phyloP scores from a whole-genome alignment of 1,284 basidiomycete species.

The Malassezia globosa region DNA sequence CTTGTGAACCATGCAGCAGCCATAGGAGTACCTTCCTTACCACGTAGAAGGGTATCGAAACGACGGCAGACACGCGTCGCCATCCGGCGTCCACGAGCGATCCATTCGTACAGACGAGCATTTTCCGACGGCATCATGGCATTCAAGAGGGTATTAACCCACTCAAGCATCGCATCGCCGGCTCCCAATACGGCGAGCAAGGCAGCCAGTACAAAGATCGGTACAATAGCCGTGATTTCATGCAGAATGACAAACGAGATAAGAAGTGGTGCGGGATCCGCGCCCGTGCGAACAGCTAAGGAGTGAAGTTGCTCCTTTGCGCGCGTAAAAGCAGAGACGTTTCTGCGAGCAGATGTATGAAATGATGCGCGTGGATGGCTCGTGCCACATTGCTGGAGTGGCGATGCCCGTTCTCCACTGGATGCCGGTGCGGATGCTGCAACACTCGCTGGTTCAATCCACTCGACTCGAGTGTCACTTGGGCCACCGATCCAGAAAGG shows the following conservation, averaged over 20 bases:
- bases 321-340: background rate
- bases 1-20: slow-evolving; percentile 53
- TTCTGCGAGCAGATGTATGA: background rate
- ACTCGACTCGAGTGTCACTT: slow-evolving; percentile 22
- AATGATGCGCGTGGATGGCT: background rate
- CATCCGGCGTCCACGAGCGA: slow-evolving; percentile 11
- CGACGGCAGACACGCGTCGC: slow-evolving; percentile 13
- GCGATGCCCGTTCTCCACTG: background rate
- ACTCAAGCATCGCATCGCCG: slow-evolving; percentile 59
- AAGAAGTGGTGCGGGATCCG: slow-evolving; percentile 64
- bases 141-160: slow-evolving; percentile 15
- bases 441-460: slow-evolving; percentile 16
- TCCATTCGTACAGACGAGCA: slow-evolving; percentile 1
- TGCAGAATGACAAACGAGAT: slow-evolving; percentile 73
- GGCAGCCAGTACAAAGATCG: slow-evolving; percentile 66
- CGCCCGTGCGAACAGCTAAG: slow-evolving; percentile 47
- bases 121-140: slow-evolving; percentile 6
- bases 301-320: slow-evolving; percentile 18
- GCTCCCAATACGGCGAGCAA: slow-evolving; percentile 59
- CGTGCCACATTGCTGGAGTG: no score
- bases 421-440: background rate
- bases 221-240: slow-evolving; percentile 71
- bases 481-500: slow-evolving; percentile 33
- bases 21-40: background rate
- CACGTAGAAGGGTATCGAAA: slow-evolving; percentile 1